Conservation (phyloP, 495 filamentous ascomycete species). For the Penicillium robsamsonii region DNA sequence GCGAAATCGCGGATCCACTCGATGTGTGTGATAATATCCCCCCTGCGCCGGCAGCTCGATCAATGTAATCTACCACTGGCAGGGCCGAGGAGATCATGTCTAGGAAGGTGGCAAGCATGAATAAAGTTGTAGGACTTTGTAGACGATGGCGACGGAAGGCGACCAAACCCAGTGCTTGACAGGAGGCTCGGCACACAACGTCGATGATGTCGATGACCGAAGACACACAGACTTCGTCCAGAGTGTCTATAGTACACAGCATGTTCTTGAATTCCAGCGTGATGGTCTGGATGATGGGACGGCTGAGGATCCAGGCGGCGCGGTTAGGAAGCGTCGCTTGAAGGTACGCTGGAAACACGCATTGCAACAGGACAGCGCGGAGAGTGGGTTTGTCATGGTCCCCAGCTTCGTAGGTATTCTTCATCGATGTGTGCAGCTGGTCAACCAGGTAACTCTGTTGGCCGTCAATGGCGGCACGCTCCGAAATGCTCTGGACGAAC, state of each 20-base stretch:
- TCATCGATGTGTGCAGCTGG: slow-evolving; percentile 58
- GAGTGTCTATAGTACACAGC: slow-evolving; percentile 49
- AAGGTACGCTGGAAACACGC: slow-evolving; percentile 66
- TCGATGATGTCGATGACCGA: slow-evolving; percentile 46
- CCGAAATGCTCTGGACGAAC: slow-evolving; percentile 64
- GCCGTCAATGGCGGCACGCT: slow-evolving; percentile 60
- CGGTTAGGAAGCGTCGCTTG: slow-evolving; percentile 47
- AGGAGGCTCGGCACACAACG: slow-evolving; percentile 43
- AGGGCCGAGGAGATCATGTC: slow-evolving; percentile 47
- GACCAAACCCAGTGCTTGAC: slow-evolving; percentile 34
- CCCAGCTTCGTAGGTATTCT: slow-evolving; percentile 47
- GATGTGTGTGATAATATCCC: slow-evolving; percentile 26
- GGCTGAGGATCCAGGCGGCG: slow-evolving; percentile 57
- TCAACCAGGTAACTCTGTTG: slow-evolving; percentile 58
- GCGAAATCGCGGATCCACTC: slow-evolving; percentile 36
- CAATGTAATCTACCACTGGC: slow-evolving; percentile 53
- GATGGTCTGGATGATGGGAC: slow-evolving; percentile 54
- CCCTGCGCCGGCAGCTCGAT: slow-evolving; percentile 29
- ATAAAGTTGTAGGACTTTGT: slow-evolving; percentile 39
- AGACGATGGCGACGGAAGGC: slow-evolving; percentile 32
- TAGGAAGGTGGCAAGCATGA: slow-evolving; percentile 42
- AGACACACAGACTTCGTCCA: slow-evolving; percentile 39
- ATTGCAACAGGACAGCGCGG: slow-evolving; percentile 55
- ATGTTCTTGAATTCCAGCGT: slow-evolving; percentile 45
- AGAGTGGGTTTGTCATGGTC: slow-evolving; percentile 47